Conservation (phyloP, 495 filamentous ascomycete species). For the Penicillium psychrofluorescens region DNA sequence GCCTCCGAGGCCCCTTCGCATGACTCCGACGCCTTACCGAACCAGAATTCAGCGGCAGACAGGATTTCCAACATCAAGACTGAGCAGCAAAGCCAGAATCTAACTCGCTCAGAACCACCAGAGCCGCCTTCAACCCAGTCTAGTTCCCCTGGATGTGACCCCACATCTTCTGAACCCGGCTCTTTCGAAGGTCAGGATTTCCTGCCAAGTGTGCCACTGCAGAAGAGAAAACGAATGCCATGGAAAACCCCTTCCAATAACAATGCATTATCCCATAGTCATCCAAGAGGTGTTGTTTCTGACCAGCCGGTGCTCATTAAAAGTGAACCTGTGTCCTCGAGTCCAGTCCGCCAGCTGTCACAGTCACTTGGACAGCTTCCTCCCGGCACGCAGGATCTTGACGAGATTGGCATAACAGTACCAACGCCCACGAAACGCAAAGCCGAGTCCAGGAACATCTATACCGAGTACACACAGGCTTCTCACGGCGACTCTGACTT, state of each 20-base stretch:
- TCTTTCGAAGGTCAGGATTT: conserved; percentile 29
- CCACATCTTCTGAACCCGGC: not conserved
- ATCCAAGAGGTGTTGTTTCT: not conserved
- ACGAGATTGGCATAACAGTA: conserved; percentile 55
- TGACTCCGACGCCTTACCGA: not conserved
- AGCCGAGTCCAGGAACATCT: conserved; percentile 2
- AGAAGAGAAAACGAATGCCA: conserved; percentile 16
- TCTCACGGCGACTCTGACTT: not conserved
- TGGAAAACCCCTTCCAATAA: conserved; percentile 1
- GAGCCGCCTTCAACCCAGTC: conserved; percentile 8
- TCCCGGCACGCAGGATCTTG: conserved; percentile 61
- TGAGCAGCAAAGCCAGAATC: not conserved
- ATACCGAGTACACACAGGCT: conserved; percentile 1
- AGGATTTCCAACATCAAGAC: not conserved
- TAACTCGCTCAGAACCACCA: not conserved
- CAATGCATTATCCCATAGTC: not conserved
- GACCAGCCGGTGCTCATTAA: conserved; percentile 21
- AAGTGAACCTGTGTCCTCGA: conserved; percentile 25
- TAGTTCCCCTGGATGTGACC: conserved; percentile 4
- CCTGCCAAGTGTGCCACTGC: conserved; percentile 20
- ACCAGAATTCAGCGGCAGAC: not conserved
- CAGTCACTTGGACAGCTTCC: conserved; percentile 3
- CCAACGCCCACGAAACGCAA: conserved; percentile 59
- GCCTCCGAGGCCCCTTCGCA: not conserved
- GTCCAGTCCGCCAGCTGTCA: conserved; percentile 25